Conservation (phyloP, 1,284 basidiomycete species). For the Ceratobasidium sp. region DNA sequence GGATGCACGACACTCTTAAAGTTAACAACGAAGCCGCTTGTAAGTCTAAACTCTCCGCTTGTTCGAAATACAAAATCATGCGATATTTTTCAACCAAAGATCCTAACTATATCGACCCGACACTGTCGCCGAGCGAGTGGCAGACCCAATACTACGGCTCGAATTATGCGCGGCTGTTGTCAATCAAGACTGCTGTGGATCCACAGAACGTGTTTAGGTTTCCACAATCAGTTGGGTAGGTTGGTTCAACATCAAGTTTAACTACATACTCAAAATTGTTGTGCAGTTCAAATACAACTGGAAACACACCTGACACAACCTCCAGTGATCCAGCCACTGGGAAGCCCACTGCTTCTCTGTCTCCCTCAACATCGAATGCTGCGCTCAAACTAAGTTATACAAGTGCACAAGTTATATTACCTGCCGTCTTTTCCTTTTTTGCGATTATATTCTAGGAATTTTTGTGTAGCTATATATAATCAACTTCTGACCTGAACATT, state of each 20-base stretch:
- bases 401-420: neutral
- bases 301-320: too few relatives aligned
- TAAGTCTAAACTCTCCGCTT: slow-evolving; percentile 8
- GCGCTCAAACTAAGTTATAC: neutral
- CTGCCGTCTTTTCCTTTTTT: neutral
- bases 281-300: neutral
- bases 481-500: too few relatives aligned
- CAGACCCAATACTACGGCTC: slow-evolving; percentile 39
- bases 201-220: slow-evolving; percentile 42
- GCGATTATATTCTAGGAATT: neutral
- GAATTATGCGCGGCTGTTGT: slow-evolving; percentile 34
- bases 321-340: neutral
- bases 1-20: slow-evolving; percentile 28
- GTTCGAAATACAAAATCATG: neutral
- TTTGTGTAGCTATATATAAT: neutral
- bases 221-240: slow-evolving; percentile 40
- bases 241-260: neutral
- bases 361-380: neutral
- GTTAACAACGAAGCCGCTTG: slow-evolving; percentile 26
- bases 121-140: slow-evolving; percentile 39
- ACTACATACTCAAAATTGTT: neutral
- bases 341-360: neutral
- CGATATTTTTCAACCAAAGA: neutral
- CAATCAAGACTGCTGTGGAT: slow-evolving; percentile 38
- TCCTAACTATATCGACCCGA: slow-evolving; percentile 42